phyloP scores from a whole-genome alignment of 306 rosid genomes.

The Castanea mollissima region DNA sequence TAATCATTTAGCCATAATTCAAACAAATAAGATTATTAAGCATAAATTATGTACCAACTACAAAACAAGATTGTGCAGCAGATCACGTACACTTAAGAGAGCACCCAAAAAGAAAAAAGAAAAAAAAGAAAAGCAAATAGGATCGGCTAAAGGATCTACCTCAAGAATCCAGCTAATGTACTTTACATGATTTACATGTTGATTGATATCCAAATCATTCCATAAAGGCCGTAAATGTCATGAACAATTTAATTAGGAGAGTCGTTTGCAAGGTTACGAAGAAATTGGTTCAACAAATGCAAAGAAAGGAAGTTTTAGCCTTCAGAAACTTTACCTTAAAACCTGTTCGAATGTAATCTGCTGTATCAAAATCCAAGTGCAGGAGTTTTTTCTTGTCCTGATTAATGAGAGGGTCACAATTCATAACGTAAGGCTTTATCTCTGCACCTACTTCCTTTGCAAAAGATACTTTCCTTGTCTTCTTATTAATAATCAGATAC shows the following conservation, averaged over 20 bases:
- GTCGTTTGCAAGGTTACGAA: background rate
- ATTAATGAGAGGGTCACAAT: slow-evolving; percentile 16
- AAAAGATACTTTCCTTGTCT: slow-evolving; percentile 18
- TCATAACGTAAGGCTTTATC: background rate
- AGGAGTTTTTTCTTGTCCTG: background rate
- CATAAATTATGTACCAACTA: no score
- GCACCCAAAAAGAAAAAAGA: no score
- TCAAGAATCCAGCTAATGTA: slow-evolving; percentile 21
- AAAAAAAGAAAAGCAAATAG: background rate
- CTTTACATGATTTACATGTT: slow-evolving; percentile 18
- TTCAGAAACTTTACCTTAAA: background rate
- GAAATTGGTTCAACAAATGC: background rate
- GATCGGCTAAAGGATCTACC: background rate
- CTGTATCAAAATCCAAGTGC: slow-evolving; percentile 4
- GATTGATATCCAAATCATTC: slow-evolving; percentile 24
- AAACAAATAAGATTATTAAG: no score
- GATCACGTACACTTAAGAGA: no score
- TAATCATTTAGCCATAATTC: no score
- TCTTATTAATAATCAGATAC: slow-evolving; percentile 22
- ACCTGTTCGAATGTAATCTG: slow-evolving; percentile 13
- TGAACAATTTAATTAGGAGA: no score
- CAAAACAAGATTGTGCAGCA: no score
- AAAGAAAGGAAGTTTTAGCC: background rate
- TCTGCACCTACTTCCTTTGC: slow-evolving; percentile 17
- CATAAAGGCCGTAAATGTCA: slow-evolving; percentile 6